Evolutionary conservation across 2,329 filamentous ascomycete species (phyloP).

Genomic region (Fusarium pseudocircinatum): DNA sequence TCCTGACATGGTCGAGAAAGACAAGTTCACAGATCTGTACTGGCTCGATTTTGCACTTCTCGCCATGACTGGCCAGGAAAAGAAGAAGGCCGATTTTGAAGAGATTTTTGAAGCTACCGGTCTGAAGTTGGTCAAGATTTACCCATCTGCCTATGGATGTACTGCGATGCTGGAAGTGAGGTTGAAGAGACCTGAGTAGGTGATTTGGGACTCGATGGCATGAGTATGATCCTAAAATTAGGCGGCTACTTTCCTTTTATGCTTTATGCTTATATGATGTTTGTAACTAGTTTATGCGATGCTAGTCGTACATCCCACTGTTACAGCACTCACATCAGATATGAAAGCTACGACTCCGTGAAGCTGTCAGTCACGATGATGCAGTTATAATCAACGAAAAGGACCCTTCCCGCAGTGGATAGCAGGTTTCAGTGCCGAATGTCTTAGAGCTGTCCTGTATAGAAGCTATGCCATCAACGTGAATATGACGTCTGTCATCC

Average conservation of each 20-base stretch:
- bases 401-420: fast-evolving
- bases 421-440: not conserved
- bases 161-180: conserved; percentile 48
- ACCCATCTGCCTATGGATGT: conserved; percentile 43
- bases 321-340: not conserved
- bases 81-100: conserved; percentile 44
- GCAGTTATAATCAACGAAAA: not conserved
- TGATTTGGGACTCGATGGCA: not conserved
- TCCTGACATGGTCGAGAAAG: conserved; percentile 44
- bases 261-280: fast-evolving
- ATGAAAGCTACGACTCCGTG: not conserved
- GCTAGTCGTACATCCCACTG: not conserved
- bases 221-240: not conserved
- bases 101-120: conserved; percentile 46
- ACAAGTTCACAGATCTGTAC: conserved; percentile 41
- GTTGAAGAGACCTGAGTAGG: conserved; percentile 23
- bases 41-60: conserved; percentile 47
- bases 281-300: not conserved
- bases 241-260: too few species aligned
- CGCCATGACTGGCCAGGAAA: conserved; percentile 47
- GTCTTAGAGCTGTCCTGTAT: fast-evolving
- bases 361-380: not conserved
- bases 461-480: not conserved
- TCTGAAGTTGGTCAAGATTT: conserved; percentile 47
- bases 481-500: not conserved